phyloP scores from a whole-genome alignment of 2,329 filamentous ascomycete genomes.

The Epichloe sp. region DNA sequence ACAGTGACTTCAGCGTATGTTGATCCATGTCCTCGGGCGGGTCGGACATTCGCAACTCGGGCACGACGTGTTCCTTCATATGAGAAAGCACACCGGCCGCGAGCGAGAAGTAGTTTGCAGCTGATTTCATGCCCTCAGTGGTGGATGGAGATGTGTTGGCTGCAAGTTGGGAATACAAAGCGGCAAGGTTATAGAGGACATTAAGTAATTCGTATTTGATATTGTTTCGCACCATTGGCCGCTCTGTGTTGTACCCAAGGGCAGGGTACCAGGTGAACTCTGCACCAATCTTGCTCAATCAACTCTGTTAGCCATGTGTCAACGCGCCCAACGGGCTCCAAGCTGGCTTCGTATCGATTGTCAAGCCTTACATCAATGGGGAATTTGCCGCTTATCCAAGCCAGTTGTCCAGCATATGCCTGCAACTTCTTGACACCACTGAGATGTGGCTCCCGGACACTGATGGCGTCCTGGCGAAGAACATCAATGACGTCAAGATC shows the following conservation, averaged over 20 bases:
- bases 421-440: slow-evolving; percentile 83
- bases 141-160: slow-evolving; percentile 64
- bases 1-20: slow-evolving; percentile 69
- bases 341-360: neutral
- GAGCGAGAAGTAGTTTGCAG: slow-evolving; percentile 80
- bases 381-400: slow-evolving; percentile 91
- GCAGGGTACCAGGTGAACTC: slow-evolving; percentile 96
- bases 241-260: slow-evolving; percentile 75
- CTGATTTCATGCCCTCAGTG: slow-evolving; percentile 71
- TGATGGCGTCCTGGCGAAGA: slow-evolving; percentile 73
- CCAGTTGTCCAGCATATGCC: slow-evolving; percentile 80
- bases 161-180: slow-evolving; percentile 86
- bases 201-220: slow-evolving; percentile 80
- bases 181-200: slow-evolving; percentile 82
- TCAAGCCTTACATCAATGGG: slow-evolving; percentile 60
- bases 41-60: slow-evolving; percentile 66
- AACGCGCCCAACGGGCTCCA: slow-evolving; percentile 7
- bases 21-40: slow-evolving; percentile 94
- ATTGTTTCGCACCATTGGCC: slow-evolving; percentile 54
- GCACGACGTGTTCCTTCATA: slow-evolving; percentile 62
- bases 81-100: slow-evolving; percentile 74
- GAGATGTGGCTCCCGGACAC: slow-evolving; percentile 74
- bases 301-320: neutral
- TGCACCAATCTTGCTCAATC: slow-evolving; percentile 56
- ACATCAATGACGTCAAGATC: slow-evolving; percentile 77